Conservation (phyloP, 2,329 filamentous ascomycete species). For the Pochonia chlamydosporia region DNA sequence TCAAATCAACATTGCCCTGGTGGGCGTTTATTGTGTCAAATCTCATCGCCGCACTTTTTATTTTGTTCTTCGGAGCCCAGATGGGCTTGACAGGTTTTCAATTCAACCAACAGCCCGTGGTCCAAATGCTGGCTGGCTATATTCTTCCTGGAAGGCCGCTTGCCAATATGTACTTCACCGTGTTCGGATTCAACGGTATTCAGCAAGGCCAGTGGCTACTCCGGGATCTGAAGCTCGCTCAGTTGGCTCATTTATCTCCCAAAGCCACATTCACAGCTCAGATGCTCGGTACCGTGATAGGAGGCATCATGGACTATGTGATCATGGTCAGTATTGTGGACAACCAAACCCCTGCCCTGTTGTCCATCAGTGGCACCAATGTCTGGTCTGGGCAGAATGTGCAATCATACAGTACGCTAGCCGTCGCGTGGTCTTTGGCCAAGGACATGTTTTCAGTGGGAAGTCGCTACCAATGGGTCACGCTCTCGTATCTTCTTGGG, state of each 20-base stretch:
- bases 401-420: constrained; percentile 37
- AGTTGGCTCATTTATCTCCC: constrained; percentile 22
- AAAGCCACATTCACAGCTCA: constrained; percentile 23
- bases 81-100: constrained; percentile 29
- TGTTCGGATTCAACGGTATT: constrained; percentile 26
- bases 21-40: constrained; percentile 37
- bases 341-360: constrained; percentile 29
- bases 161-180: constrained; percentile 39
- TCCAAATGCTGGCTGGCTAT: constrained; percentile 44
- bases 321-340: constrained; percentile 39
- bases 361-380: constrained; percentile 32
- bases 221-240: constrained; percentile 22
- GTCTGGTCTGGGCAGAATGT: constrained; percentile 41
- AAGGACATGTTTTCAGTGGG: constrained; percentile 16
- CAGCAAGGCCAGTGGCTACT: constrained; percentile 25
- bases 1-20: constrained; percentile 19
- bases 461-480: constrained; percentile 15
- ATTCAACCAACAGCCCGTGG: constrained; percentile 25
- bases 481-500: constrained; percentile 7
- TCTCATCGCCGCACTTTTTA: constrained; percentile 26
- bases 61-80: constrained; percentile 34
- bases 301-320: constrained; percentile 37
- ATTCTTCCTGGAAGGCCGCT: constrained; percentile 34
- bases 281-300: constrained; percentile 33
- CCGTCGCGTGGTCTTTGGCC: constrained; percentile 20